Conservation (phyloP, 768 basidiomycete species). For the Psilocybe cubensis region DNA sequence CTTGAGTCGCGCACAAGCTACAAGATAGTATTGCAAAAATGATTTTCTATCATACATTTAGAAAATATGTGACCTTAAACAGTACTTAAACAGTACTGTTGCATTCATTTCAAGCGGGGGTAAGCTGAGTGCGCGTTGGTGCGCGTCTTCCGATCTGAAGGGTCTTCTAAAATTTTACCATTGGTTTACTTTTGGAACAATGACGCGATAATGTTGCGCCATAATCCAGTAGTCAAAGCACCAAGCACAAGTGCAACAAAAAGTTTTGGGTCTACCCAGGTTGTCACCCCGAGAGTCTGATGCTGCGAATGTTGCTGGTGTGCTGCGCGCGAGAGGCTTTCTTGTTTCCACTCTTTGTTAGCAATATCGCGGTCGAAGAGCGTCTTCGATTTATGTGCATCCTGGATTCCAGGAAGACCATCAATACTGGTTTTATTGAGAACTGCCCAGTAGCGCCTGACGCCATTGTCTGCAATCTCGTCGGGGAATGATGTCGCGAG, state of each 20-base stretch:
- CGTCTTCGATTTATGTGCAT: slow-evolving; percentile 16
- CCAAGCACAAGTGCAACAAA: slow-evolving; percentile 15
- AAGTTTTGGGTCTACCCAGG: slow-evolving; percentile 12
- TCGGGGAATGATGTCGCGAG: no score
- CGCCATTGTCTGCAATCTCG: slow-evolving; percentile 36
- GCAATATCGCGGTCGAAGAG: slow-evolving; percentile 10
- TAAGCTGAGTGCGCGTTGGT: no score
- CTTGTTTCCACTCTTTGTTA: slow-evolving; percentile 17
- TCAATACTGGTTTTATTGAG: slow-evolving; percentile 21
- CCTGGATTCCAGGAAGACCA: slow-evolving; percentile 19
- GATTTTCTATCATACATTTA: no score
- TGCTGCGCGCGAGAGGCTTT: neutral
- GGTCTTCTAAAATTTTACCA: no score
- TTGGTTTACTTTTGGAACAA: neutral
- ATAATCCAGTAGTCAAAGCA: slow-evolving; percentile 11
- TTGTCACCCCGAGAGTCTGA: slow-evolving; percentile 6
- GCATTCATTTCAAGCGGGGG: no score
- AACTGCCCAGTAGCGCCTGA: slow-evolving; percentile 53
- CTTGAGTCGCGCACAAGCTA: no score
- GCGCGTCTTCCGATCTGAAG: no score
- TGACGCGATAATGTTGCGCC: slow-evolving; percentile 3
- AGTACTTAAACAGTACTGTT: no score
- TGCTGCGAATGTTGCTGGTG: neutral
- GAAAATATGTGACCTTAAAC: no score
- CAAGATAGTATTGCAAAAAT: no score